Base-by-base conservation (phyloP, 306 rosid genomes). In the Castanopsis chinensis region DNA sequence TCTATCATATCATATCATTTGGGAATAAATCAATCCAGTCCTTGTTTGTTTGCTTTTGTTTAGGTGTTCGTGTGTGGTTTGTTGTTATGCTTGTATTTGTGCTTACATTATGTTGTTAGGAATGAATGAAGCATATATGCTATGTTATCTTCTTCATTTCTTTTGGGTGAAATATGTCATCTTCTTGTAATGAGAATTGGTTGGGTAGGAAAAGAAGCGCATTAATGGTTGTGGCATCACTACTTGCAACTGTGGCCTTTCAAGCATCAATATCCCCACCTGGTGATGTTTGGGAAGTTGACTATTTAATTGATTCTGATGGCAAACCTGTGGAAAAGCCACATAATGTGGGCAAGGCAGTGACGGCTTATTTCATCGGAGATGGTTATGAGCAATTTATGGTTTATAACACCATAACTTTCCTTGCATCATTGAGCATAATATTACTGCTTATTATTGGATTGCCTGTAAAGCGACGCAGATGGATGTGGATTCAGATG, bases 401-500 rank as follows among this genome's bases (percentile, higher is more conserved):
- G 52, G 56, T 75, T 60, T 18, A 21, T 72, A 75, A 72, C 60
- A 71, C 83, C 5, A 67, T 55, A 32, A 79, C 81, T 13, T 85
- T 78, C 21, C 67, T 82, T 41, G n/a, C 85, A 17, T 85, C 86
- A 0, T 27, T 85, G 54, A 75, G 83, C 77, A 79, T 74, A 63
- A 79, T 83, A 53, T 33, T 83, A 25, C 25, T 83, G 9, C 80
- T 75, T 6, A 75, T 83, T 10, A 79, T 73, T 41, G 83, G 86
- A n/a, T 37, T 83, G 73, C 86, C 86, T 2, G 2, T 83, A 49
- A 78, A 35, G 73, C 76, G 65, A 32, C 51, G 72, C 7, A 6
- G 76, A 21, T 78, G 75, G 79, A 74, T 83, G 86, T 83, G 86
- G 86, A 8, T 83, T 53, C 79, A 73, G 83, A 83, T 74, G 82